Conservation (phyloP, 257 asterid species). For the Solanum neorickii region DNA sequence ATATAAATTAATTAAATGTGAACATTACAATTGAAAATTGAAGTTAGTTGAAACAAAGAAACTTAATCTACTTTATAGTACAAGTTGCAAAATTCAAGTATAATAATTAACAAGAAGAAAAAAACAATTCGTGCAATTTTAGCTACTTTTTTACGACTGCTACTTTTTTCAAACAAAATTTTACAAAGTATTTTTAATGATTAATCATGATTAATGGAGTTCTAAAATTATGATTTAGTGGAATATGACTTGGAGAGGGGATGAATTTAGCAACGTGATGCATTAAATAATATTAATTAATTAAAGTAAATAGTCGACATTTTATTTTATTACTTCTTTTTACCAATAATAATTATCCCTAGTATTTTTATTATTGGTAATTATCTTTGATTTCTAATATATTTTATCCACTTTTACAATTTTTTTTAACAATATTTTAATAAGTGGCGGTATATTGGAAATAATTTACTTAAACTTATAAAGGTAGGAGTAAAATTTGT, state of each 20-base stretch:
- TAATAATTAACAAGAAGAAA: neutral
- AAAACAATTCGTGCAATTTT: neutral
- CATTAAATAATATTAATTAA: neutral
- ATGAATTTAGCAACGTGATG: neutral
- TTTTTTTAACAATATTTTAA: neutral
- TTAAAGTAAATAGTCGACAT: neutral
- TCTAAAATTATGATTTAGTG: neutral
- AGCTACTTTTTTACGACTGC: neutral
- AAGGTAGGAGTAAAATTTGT: neutral
- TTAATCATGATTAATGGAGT: neutral
- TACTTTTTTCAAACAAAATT: neutral
- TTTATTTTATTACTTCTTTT: neutral
- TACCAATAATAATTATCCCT: neutral
- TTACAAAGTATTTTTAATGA: neutral
- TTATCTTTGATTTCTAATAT: neutral
- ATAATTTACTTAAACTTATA: neutral
- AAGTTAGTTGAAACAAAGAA: neutral
- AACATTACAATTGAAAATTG: neutral
- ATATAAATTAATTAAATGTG: neutral
- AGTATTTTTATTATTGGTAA: neutral
- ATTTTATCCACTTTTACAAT: neutral
- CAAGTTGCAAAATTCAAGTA: neutral
- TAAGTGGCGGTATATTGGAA: fast-evolving
- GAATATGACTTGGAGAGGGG: neutral
- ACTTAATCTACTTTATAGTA: neutral